phyloP scores from a whole-genome alignment of 129 eudicot genomes.

The Cynara cardunculus region DNA sequence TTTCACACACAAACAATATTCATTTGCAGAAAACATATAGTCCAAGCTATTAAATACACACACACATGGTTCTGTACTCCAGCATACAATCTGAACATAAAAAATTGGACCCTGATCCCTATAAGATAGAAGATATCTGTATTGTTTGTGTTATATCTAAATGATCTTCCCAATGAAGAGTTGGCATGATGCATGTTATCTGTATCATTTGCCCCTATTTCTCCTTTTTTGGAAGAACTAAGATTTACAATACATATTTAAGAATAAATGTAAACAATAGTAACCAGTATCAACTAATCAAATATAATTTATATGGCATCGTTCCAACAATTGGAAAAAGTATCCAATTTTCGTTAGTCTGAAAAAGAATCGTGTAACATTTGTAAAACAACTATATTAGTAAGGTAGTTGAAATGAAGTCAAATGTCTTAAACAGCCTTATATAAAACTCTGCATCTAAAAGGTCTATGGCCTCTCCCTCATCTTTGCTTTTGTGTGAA shows the following conservation, averaged over 20 bases:
- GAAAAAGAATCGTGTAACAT: not conserved
- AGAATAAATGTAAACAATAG: no score
- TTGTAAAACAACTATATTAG: not conserved
- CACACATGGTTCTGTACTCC: no score
- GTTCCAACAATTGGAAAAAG: not conserved
- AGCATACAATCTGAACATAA: no score
- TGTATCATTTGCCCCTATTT: no score
- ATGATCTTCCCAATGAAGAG: no score
- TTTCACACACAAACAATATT: not conserved
- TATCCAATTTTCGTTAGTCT: not conserved
- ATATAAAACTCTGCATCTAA: not conserved
- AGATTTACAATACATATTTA: not conserved
- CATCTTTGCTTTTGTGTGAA: not conserved
- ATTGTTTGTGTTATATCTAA: no score
- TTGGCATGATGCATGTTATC: no score
- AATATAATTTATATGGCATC: not conserved
- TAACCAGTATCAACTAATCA: not conserved
- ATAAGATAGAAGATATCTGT: no score
- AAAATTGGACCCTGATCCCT: no score
- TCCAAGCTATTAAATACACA: no score
- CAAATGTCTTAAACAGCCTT: not conserved
- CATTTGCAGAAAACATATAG: not conserved
- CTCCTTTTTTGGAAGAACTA: no score
- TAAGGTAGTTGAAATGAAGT: conserved; percentile 1
- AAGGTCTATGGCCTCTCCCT: no score